phyloP scores from a whole-genome alignment of 345 rosid genomes.

The Reutealis trisperma region DNA sequence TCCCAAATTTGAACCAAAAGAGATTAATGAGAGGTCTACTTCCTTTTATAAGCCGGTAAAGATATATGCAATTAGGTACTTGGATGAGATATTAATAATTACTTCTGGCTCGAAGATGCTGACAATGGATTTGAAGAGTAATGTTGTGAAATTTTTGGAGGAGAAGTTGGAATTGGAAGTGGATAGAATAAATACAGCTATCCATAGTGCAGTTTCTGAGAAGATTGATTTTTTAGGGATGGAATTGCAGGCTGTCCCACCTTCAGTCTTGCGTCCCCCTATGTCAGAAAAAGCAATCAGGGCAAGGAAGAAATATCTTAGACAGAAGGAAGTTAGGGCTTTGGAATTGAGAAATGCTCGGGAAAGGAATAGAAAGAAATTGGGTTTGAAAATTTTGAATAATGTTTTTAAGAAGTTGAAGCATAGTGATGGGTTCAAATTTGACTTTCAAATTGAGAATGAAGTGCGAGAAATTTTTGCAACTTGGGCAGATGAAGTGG shows the following conservation, averaged over 20 bases:
- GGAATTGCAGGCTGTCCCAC: conserved; percentile 89
- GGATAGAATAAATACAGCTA: conserved; percentile 58
- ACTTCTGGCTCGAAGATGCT: conserved; percentile 77
- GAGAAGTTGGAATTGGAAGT: conserved; percentile 60
- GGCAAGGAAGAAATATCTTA: conserved; percentile 81
- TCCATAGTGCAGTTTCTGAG: conserved; percentile 82
- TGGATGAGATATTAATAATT: conserved; percentile 79
- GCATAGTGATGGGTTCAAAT: conserved; percentile 51
- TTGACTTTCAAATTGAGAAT: conserved; percentile 57
- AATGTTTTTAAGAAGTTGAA: conserved; percentile 80
- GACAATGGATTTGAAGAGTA: conserved; percentile 64
- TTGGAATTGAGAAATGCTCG: conserved; percentile 73
- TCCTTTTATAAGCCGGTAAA: conserved; percentile 69
- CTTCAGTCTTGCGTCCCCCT: conserved; percentile 80
- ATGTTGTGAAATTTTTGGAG: conserved; percentile 54
- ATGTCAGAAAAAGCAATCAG: conserved; percentile 81
- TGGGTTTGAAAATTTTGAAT: conserved; percentile 70
- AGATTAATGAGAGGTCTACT: conserved; percentile 30
- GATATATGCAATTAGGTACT: conserved; percentile 73
- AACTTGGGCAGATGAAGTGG: conserved; percentile 79
- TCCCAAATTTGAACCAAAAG: conserved; percentile 40
- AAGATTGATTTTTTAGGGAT: conserved; percentile 74
- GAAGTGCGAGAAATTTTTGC: conserved; percentile 63
- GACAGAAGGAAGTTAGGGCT: conserved; percentile 82
- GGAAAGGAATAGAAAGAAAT: conserved; percentile 75